phyloP scores from a whole-genome alignment of 441 rosid genomes.

The Jatropha multifida region DNA sequence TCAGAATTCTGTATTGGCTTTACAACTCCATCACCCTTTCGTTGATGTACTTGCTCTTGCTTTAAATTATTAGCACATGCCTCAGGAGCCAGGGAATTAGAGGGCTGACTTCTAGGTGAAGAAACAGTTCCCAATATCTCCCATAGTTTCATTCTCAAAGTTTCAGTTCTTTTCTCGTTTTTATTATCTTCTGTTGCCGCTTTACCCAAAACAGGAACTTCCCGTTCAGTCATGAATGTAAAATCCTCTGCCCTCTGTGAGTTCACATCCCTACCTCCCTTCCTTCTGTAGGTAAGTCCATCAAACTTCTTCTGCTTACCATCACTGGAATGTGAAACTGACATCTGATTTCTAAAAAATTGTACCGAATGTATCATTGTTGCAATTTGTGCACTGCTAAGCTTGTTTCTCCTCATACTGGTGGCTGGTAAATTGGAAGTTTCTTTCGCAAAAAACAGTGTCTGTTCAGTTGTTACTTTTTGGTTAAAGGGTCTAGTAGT shows the following conservation, averaged over 20 bases:
- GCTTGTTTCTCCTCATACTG: conserved; percentile 37
- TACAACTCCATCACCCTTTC: conserved; percentile 30
- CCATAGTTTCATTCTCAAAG: conserved; percentile 72
- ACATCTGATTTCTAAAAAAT: conserved; percentile 34
- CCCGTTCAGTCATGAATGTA: conserved; percentile 43
- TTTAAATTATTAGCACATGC: conserved; percentile 33
- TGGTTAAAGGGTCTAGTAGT: conserved; percentile 39
- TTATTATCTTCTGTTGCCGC: conserved; percentile 36
- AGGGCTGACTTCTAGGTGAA: conserved; percentile 56
- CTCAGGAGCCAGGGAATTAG: conserved; percentile 40
- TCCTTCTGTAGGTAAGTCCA: conserved; percentile 40
- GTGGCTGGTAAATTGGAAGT: conserved; percentile 36
- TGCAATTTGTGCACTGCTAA: conserved; percentile 35
- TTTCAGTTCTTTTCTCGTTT: conserved; percentile 47
- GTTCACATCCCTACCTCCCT: conserved; percentile 34
- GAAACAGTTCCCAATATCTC: conserved; percentile 71
- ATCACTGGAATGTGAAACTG: conserved; percentile 38
- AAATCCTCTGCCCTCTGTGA: conserved; percentile 48
- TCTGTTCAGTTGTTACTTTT: conserved; percentile 39
- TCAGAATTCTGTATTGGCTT: conserved; percentile 61
- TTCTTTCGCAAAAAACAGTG: conserved; percentile 28
- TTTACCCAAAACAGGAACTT: conserved; percentile 34
- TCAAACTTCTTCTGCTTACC: conserved; percentile 32
- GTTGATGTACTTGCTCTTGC: conserved; percentile 31
- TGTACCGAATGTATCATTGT: conserved; percentile 33